Conservation (phyloP, 139 green algal species). For the Raphidocelis subcapitata region DNA sequence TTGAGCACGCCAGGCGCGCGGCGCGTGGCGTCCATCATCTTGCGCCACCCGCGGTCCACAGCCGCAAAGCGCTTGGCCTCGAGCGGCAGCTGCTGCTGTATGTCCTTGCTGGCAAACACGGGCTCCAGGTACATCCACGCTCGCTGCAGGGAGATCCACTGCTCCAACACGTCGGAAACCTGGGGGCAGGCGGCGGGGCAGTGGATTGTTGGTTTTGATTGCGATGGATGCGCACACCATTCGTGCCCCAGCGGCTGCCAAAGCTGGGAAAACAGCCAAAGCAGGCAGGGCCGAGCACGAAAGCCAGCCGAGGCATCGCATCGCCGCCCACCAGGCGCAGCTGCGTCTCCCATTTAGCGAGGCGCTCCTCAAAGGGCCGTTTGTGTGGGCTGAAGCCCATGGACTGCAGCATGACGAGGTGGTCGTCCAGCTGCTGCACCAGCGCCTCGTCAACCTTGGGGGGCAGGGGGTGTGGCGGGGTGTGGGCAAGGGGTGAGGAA, state of each 20-base stretch:
- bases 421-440: slow-evolving; percentile 81
- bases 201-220: too few relatives aligned
- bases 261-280: too few relatives aligned
- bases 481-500: too few relatives aligned
- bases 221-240: background rate
- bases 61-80: slow-evolving; percentile 80
- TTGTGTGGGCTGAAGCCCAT: slow-evolving; percentile 70
- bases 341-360: slow-evolving; percentile 70
- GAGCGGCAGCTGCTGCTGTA: slow-evolving; percentile 82
- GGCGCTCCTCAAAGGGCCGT: slow-evolving; percentile 80
- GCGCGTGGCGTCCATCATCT: slow-evolving; percentile 59
- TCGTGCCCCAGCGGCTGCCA: too few relatives aligned
- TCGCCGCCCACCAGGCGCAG: slow-evolving; percentile 55
- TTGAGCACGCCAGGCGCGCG: slow-evolving; percentile 50
- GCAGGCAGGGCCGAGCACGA: too few relatives aligned
- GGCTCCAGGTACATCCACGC: slow-evolving; percentile 88
- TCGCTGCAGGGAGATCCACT: slow-evolving; percentile 75
- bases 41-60: slow-evolving; percentile 78
- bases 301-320: too few relatives aligned
- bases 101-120: slow-evolving; percentile 82
- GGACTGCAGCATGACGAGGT: slow-evolving; percentile 81
- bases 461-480: too few relatives aligned
- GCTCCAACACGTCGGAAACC: slow-evolving; percentile 72
- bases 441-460: slow-evolving; percentile 68
- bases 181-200: background rate